Conservation (phyloP, 192 early-diverging fungal genomes). For the Backusella macrospora region DNA sequence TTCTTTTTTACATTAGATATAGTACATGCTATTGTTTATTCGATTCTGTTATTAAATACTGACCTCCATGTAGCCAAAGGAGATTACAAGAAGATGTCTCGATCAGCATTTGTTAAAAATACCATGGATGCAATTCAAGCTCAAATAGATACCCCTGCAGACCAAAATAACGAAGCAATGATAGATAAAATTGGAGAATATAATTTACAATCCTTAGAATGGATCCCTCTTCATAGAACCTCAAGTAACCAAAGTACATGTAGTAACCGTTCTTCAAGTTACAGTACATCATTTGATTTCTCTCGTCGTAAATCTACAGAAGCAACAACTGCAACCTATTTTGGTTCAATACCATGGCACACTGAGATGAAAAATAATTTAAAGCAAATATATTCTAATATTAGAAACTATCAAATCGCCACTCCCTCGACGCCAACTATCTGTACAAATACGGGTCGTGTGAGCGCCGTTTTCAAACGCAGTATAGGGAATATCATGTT, state of each 20-base stretch:
- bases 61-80: conserved; percentile 87
- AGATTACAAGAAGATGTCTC: conserved; percentile 71
- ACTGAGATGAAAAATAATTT: conserved; percentile 22
- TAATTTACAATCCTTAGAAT: conserved; percentile 2
- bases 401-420: conserved; percentile 24
- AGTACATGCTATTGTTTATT: conserved; percentile 86
- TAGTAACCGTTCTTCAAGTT: background rate
- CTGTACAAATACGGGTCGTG: background rate
- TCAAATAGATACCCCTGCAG: conserved; percentile 25
- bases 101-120: conserved; percentile 72
- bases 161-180: background rate
- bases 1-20: conserved; percentile 61
- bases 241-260: conserved; percentile 15
- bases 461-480: conserved; percentile 25
- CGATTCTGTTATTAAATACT: conserved; percentile 87
- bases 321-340: background rate
- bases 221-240: conserved; percentile 21
- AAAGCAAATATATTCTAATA: conserved; percentile 30
- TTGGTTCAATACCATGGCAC: conserved; percentile 12
- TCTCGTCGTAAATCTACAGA: background rate
- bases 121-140: conserved; percentile 56
- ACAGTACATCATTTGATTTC: background rate
- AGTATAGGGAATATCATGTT: conserved; percentile 29
- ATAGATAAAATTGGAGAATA: background rate
- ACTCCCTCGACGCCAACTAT: conserved; percentile 22